Base-by-base conservation (phyloP, 805 yeast species). In the Wickerhamomyces hampshirensis region DNA sequence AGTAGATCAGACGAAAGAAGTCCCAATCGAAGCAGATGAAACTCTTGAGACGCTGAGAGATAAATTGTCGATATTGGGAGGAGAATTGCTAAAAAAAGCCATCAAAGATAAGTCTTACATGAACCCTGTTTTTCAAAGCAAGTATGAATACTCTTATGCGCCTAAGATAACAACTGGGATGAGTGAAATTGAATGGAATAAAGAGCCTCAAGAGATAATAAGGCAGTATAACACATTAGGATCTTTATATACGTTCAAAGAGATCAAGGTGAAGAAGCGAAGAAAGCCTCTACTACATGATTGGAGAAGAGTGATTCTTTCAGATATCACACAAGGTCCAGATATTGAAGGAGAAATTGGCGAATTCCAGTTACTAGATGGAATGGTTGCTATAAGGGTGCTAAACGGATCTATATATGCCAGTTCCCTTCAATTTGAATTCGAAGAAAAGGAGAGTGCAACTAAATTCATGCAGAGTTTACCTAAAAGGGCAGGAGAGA, bases 41-140 rank as follows among this genome's bases (percentile, higher is more conserved):
- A 73, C 76, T 9, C 59, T 68, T 3, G 50, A 12, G 0, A 43
- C 71, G 0, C 56, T 89, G 15, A 64, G 71, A 30, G 62, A 64
- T 1, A 69, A 64, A 33, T 61, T 89, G 14, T 86, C 86, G 0
- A 46, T 35, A 0, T 48, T 64, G 2, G 96, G 96, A 2, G 87
- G 87, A 0, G 56, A 67, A 0, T 56, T 84, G 14, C 61, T 91
- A 10, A 57, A 55, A 0, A 41, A 68, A 0, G 75, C 74, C 0
- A 43, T 88, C 0, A 46, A 48, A 2, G 39, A 63, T 1, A 51
- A 59, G 1, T 28, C 58, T 4, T 68, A 50, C 38, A 31, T 39
- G 23, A 23, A 39, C 15, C 46, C 53, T 14, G 28, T 28, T 5
- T 41, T 54, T 2, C 14, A 31, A 3, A 54, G 66, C 2, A 29